phyloP scores from a whole-genome alignment of 345 rosid genomes.

The Eutrema heterophyllum region DNA sequence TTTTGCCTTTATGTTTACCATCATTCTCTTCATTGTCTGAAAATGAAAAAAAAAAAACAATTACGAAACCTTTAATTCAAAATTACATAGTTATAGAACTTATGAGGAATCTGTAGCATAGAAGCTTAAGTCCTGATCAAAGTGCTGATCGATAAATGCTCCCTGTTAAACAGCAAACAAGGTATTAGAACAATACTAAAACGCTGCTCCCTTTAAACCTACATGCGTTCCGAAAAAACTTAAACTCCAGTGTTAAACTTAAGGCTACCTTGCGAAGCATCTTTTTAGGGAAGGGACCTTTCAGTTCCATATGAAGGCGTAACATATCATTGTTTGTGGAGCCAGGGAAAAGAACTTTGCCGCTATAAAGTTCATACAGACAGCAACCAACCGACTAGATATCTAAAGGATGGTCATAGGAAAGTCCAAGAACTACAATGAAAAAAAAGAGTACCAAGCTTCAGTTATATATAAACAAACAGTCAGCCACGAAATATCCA shows the following conservation, averaged over 20 bases:
- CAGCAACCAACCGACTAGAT: conserved; percentile 99
- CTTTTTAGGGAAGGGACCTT: conserved; percentile 96
- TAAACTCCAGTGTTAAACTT: background rate
- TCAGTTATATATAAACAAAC: background rate
- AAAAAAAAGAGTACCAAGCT: background rate
- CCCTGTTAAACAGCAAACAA: conserved; percentile 48
- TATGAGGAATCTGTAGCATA: conserved; percentile 40
- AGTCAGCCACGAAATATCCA: background rate
- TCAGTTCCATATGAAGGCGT: conserved; percentile 96
- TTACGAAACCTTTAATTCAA: background rate
- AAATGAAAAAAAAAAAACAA: conserved; percentile 16
- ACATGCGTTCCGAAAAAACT: background rate
- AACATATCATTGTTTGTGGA: conserved; percentile 93
- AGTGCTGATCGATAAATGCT: conserved; percentile 87
- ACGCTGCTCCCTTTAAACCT: background rate
- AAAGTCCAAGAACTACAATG: conserved; percentile 81
- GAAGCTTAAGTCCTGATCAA: conserved; percentile 83
- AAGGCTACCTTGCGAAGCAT: conserved; percentile 81
- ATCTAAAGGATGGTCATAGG: conserved; percentile 92
- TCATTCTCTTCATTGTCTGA: conserved; percentile 59
- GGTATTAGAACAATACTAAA: background rate
- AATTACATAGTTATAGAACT: background rate
- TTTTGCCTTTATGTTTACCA: conserved; percentile 47
- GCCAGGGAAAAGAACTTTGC: conserved; percentile 98
- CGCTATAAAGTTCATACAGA: conserved; percentile 88